These are phyloP conservation scores for Hypoxylon fragiforme DNA, from an alignment of 495 filamentous ascomycete genomes.

Conservation along the genomic window DNA sequence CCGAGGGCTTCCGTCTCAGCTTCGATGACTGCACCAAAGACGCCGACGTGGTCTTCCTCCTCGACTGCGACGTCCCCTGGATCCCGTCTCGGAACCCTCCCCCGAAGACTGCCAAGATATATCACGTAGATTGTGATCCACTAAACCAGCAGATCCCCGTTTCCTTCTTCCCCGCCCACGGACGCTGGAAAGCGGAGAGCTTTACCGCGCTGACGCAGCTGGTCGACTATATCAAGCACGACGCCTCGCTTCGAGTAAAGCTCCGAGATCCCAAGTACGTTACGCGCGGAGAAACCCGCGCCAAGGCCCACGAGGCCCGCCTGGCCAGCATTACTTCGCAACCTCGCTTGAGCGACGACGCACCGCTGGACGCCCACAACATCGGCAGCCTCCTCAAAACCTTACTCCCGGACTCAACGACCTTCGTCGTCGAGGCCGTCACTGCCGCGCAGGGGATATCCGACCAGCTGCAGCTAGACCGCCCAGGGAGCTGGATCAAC, in stretches of 20 bases:
- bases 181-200: constrained; percentile 43
- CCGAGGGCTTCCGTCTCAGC: constrained; percentile 66
- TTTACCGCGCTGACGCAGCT: constrained; percentile 43
- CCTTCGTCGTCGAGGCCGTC: constrained; percentile 43
- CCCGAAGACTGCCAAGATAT: constrained; percentile 59
- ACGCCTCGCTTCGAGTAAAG: neutral
- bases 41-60: constrained; percentile 72
- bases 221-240: constrained; percentile 25
- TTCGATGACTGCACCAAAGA: constrained; percentile 65
- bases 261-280: constrained; percentile 23
- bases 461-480: constrained; percentile 40
- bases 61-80: constrained; percentile 80
- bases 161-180: constrained; percentile 44
- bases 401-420: constrained; percentile 28
- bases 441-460: constrained; percentile 32
- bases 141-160: constrained; percentile 73
- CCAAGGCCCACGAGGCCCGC: constrained; percentile 12
- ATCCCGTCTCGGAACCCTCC: constrained; percentile 59
- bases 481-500: constrained; percentile 42
- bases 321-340: constrained; percentile 24
- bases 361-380: constrained; percentile 24
- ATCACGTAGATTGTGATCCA: constrained; percentile 72
- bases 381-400: constrained; percentile 34
- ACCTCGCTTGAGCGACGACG: constrained; percentile 16
- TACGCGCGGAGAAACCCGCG: constrained; percentile 13